Percentiles rank a stretch among this genome's conserved stretches.
These are phyloP conservation scores for Nematodospora valgi DNA, from an alignment of 805 yeast species.

Conservation along the genomic window DNA sequence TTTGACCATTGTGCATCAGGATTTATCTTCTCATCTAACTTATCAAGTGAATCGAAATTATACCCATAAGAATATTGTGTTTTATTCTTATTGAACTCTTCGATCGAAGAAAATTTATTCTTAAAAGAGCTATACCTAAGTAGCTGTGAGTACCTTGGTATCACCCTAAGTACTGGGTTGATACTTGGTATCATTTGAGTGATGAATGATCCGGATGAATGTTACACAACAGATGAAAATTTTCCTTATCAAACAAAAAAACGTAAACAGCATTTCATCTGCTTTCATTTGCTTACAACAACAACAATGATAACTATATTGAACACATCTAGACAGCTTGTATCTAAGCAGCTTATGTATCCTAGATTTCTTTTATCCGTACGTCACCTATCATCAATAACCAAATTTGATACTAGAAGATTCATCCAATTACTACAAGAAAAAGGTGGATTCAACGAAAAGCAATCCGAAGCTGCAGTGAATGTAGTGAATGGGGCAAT, in stretches of 20 bases:
- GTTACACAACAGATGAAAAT: too few species aligned
- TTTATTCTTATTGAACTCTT: constrained; percentile 36
- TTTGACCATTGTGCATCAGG: constrained; percentile 4
- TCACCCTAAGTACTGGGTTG: too few species aligned
- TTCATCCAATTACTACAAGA: constrained; percentile 64
- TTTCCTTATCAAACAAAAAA: too few species aligned
- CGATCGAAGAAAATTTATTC: constrained; percentile 20
- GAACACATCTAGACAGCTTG: too few species aligned
- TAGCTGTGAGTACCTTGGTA: too few species aligned
- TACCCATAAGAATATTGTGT: constrained; percentile 26
- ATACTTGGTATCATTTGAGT: too few species aligned
- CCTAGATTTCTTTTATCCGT: background rate
- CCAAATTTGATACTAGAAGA: constrained; percentile 71
- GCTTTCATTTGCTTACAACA: too few species aligned
- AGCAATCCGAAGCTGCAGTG: constrained; percentile 81
- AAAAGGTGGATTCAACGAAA: constrained; percentile 64
- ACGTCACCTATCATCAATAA: constrained; percentile 24
- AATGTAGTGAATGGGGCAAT: constrained; percentile 69
- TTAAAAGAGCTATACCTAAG: constrained; percentile 1
- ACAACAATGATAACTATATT: too few species aligned
- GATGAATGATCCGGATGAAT: too few species aligned
- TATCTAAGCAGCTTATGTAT: background rate
- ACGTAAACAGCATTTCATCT: too few species aligned
- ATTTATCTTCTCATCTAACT: constrained; percentile 14
- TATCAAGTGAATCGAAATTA: constrained; percentile 17